Base-by-base conservation (phyloP, 202 grass and related monocot species). In the Saccharum hybrid region DNA sequence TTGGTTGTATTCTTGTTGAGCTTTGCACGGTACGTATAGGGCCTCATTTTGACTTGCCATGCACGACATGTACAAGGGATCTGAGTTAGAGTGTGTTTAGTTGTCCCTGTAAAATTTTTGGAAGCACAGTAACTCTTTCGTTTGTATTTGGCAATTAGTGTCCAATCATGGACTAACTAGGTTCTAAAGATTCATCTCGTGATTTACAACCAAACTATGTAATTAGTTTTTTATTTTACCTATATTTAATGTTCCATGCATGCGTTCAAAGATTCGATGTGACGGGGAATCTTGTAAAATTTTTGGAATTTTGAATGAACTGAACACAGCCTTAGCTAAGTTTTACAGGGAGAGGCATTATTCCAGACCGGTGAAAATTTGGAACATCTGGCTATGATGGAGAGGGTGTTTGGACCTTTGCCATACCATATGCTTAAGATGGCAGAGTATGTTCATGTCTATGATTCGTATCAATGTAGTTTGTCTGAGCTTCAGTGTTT, bases 351-450 rank as follows among this genome's bases (percentile, higher is more conserved):
- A 13, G 93, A 92, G 57, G 88, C 91, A 18, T 79, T 98, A 39
- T 98, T 98, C 88, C 96, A 94, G 72, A 96, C 96, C 19, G 91
- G 92, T 75, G 96, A 98, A 72, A 98, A 96, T 46, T 76, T 96
- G 77, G 96, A 98, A 74, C 96, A 98, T 81, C 74, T 98, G 71
- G 93, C 96, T 42, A 96, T 98, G 96, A 96, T 96, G 96, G 93
- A 98, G 86, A 90, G 91, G 71, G 96, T 92, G 1, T 72, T 98
- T 10, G 91, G 96, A 23, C 87, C 93, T 12, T 52, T 94, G 74
- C 93, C 96, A n/a, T 63, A 80, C 26, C 74, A 96, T 64, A 92
- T 96, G 93, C 81, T 98, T 16, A 90, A 82, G 70, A 90, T 45
- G 76, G 91, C 87, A 22, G 83, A 89, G 96, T 96, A 92, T 83